These are phyloP conservation scores for Scutellaria galericulata DNA, from an alignment of 257 asterid species.

Conservation along the genomic window DNA sequence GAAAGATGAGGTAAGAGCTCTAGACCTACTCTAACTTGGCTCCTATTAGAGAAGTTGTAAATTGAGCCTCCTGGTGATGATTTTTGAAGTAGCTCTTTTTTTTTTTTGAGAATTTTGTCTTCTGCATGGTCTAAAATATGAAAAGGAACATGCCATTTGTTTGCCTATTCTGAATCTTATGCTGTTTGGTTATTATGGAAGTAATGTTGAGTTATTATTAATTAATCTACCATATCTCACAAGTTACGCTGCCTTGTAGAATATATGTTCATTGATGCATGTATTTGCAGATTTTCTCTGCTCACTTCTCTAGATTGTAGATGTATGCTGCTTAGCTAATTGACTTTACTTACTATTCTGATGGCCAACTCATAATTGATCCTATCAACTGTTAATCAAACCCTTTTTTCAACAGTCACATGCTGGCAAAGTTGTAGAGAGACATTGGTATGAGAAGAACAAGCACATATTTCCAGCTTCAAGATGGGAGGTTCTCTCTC, in stretches of 20 bases:
- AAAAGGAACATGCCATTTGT: not conserved
- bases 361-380: constrained; percentile 14
- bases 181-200: not conserved
- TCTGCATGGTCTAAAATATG: not conserved
- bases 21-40: constrained; percentile 17
- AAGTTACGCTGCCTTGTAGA: not conserved
- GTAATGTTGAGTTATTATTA: not conserved
- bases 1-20: constrained; percentile 89
- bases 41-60: constrained; percentile 1
- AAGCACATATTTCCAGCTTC: constrained; percentile 99
- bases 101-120: constrained; percentile 10
- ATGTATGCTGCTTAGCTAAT: not conserved
- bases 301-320: constrained; percentile 5
- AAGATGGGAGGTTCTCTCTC: constrained; percentile 88
- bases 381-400: constrained; percentile 1
- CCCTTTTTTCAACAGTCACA: constrained; percentile 68
- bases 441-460: constrained; percentile 99
- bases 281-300: not conserved
- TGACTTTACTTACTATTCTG: not conserved
- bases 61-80: constrained; percentile 1
- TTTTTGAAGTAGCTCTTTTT: not conserved
- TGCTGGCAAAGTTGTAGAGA: constrained; percentile 99
- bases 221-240: not conserved
- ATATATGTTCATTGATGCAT: constrained; percentile 1
- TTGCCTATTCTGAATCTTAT: not conserved